Base-by-base conservation (phyloP, 225 moss, liverwort and hornwort species). In the Lunularia cruciata region DNA sequence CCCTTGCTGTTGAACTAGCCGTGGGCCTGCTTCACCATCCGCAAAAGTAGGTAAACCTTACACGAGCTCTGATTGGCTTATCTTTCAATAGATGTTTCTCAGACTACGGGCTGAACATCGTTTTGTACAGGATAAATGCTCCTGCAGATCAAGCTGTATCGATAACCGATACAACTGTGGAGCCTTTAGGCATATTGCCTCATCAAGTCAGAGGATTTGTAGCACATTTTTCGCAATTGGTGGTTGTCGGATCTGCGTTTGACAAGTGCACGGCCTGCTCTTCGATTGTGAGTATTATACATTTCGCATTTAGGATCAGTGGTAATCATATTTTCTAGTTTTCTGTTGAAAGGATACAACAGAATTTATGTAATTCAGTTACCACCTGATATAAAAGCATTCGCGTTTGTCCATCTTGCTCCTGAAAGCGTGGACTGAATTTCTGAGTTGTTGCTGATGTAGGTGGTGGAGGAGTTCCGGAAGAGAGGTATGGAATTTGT, bases 231-330 rank as follows among this genome's bases (percentile, higher is more conserved):
- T 86, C 89, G 56, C 90, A 96, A 69, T 60, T 96, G 65, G 83
- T 88, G 69, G 90, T 96, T 57, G 82, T 86, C 12, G 96, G 96
- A 53, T 82, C 84, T 70, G 96, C 96, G 27, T 96, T 96, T 54
- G 90, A 96, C 82, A 92, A 92, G 83, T 96, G 96, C 74, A 96
- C 96, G 46, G 92, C 96, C 20, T 96, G 96, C 85, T 96, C 96
- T 42, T 63, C 82, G 11, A 86, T 77, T 52, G 96, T 96, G 75
- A 75, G 89, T 72, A 19, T 36, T 60, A n/a, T 45, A 18, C 9
- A n/a, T 16, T 46, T 20, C 38, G 57, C n/a, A n/a, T n/a, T n/a
- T n/a, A n/a, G n/a, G n/a, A n/a, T n/a, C n/a, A n/a, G n/a, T n/a
- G n/a, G n/a, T n/a, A n/a, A n/a, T n/a, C n/a, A n/a, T n/a, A n/a